These are phyloP conservation scores for Aeschynomene evenia DNA, from an alignment of 306 rosid genomes.

Conservation along the genomic window DNA sequence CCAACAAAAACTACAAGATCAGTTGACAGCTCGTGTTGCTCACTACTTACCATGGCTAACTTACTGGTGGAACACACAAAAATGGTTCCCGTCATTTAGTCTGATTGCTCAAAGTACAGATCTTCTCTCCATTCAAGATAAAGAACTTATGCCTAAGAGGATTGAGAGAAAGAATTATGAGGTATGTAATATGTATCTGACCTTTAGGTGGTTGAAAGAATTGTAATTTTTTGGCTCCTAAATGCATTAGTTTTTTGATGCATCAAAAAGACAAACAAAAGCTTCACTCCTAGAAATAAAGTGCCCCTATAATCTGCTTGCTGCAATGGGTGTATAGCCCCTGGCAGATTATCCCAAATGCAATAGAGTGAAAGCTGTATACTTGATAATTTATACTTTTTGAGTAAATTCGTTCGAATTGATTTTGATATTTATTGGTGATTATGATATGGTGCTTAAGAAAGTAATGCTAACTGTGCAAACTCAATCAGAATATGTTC, in stretches of 20 bases:
- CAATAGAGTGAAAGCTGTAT: not conserved
- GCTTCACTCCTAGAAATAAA: too few species aligned
- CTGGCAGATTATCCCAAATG: too few species aligned
- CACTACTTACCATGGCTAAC: conserved; percentile 89
- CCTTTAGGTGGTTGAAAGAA: conserved; percentile 3
- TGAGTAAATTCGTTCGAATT: not conserved
- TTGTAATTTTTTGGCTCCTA: not conserved
- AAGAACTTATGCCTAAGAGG: conserved; percentile 13
- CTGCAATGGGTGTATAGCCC: too few species aligned
- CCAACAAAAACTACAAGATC: conserved; percentile 48
- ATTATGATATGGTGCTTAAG: conserved; percentile 11
- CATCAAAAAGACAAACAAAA: too few species aligned
- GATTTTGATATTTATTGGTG: conserved; percentile 15
- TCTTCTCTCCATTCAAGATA: conserved; percentile 39
- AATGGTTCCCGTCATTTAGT: conserved; percentile 55
- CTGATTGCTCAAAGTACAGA: conserved; percentile 13
- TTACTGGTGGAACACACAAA: conserved; percentile 91
- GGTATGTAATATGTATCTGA: conserved; percentile 41
- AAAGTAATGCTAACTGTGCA: conserved; percentile 1
- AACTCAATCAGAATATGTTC: not conserved
- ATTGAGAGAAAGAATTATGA: not conserved
- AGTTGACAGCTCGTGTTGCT: conserved; percentile 69
- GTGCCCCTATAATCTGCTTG: too few species aligned
- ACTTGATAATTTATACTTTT: conserved; percentile 5
- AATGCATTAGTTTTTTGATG: too few species aligned